phyloP scores from a whole-genome alignment of 2,329 filamentous ascomycete species.

The Arthroderma sp. region DNA sequence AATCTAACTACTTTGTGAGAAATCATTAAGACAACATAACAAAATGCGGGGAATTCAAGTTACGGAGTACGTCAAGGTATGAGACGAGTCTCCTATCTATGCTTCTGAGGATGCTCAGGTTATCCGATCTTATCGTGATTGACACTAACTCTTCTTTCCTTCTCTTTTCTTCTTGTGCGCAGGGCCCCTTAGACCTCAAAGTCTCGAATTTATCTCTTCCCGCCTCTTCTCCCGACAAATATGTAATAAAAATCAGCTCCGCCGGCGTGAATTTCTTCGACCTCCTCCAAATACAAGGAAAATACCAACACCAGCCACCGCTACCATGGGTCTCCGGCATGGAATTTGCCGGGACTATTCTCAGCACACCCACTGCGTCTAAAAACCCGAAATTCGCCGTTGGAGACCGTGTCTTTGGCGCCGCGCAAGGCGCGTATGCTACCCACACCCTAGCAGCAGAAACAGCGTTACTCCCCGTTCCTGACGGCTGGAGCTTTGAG shows the following conservation, averaged over 20 bases:
- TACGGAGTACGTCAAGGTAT: conserved; percentile 60
- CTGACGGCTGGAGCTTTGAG: conserved; percentile 65
- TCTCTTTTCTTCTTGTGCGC: background rate
- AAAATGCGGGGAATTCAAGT: conserved; percentile 66
- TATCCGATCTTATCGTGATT: background rate
- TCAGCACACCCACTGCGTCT: conserved; percentile 47
- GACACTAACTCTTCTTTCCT: background rate
- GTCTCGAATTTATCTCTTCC: conserved; percentile 66
- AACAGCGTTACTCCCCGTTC: conserved; percentile 56
- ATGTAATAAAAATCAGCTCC: conserved; percentile 75
- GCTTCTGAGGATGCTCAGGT: background rate
- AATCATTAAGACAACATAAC: conserved; percentile 1
- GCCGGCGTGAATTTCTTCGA: conserved; percentile 95
- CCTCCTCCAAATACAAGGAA: conserved; percentile 84
- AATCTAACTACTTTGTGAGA: no score
- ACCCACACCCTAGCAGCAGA: conserved; percentile 59
- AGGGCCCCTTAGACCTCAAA: conserved; percentile 68
- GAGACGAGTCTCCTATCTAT: background rate
- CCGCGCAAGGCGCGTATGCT: conserved; percentile 73
- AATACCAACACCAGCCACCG: conserved; percentile 84
- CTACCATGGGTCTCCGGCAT: conserved; percentile 78
- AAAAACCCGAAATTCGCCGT: conserved; percentile 52
- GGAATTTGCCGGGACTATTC: conserved; percentile 72
- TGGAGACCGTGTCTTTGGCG: conserved; percentile 77
- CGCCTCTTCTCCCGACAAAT: conserved; percentile 56